Evolutionary conservation across 2,329 filamentous ascomycete genomes (phyloP).

Genomic region (Nigrograna mackinnonii): DNA sequence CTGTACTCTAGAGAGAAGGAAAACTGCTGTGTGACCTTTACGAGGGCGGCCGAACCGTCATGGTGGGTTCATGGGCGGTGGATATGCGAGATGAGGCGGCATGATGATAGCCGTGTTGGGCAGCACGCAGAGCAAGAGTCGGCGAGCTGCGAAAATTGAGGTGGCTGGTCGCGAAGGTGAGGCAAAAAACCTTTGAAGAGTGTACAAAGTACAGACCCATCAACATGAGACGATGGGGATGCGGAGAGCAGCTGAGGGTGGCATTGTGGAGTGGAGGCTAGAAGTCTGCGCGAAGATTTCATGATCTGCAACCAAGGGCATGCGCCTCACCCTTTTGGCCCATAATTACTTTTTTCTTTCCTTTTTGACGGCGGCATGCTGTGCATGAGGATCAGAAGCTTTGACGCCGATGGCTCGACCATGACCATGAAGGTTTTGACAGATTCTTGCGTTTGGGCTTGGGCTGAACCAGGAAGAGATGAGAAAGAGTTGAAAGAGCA

Average conservation of each 20-base stretch:
- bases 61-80: constrained; percentile 10
- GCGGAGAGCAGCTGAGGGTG: neutral
- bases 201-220: constrained; percentile 1
- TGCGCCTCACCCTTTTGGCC: constrained; percentile 16
- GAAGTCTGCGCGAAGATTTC: no score
- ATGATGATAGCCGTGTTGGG: constrained; percentile 7
- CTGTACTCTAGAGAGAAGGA: no score
- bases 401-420: constrained; percentile 20
- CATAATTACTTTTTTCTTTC: no score
- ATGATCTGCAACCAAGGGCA: constrained; percentile 30
- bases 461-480: no score
- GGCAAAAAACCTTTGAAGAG: neutral
- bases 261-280: constrained; percentile 5
- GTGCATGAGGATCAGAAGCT: constrained; percentile 28
- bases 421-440: constrained; percentile 1
- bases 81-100: constrained; percentile 12
- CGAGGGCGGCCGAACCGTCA: constrained; percentile 16
- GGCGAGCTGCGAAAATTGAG: constrained; percentile 1
- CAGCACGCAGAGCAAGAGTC: constrained; percentile 4
- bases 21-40: constrained; percentile 19
- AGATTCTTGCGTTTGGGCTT: no score
- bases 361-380: constrained; percentile 13
- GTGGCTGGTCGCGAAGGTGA: constrained; percentile 6
- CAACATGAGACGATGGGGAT: constrained; percentile 8
- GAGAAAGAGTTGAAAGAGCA: no score